These are phyloP conservation scores for Exophiala viscosa DNA, from an alignment of 2,329 filamentous ascomycete species.

Conservation along the genomic window DNA sequence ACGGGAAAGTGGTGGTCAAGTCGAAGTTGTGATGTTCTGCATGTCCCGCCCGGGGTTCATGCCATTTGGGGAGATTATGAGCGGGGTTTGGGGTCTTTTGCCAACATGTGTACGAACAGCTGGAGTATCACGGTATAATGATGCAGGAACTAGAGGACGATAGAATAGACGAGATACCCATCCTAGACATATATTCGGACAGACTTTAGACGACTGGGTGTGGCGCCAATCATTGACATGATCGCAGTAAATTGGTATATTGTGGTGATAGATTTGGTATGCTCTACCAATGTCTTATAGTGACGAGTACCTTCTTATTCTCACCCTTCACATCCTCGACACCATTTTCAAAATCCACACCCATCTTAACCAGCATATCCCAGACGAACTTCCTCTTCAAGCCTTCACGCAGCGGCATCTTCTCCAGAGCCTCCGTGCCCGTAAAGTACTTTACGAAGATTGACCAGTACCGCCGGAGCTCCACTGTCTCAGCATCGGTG, in stretches of 20 bases:
- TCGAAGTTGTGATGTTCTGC: conserved; percentile 3
- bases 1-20: neutral
- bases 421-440: conserved; percentile 76
- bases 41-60: neutral
- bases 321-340: conserved; percentile 24
- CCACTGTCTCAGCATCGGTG: conserved; percentile 12
- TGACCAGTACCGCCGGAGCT: conserved; percentile 65
- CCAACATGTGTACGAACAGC: too few species aligned
- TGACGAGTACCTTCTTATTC: conserved; percentile 22
- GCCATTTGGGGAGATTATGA: neutral
- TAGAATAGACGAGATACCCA: too few species aligned
- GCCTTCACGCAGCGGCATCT: conserved; percentile 78
- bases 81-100: neutral
- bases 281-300: conserved; percentile 25
- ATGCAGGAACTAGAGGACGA: too few species aligned
- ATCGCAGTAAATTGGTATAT: too few species aligned
- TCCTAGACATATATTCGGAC: too few species aligned
- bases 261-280: too few species aligned
- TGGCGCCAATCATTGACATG: too few species aligned
- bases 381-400: conserved; percentile 71
- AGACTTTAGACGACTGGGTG: too few species aligned
- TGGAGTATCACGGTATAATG: too few species aligned
- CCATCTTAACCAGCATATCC: conserved; percentile 59
- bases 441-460: conserved; percentile 82
- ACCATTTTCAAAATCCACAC: conserved; percentile 41